Base-by-base conservation (phyloP, 2,329 filamentous ascomycete species). In the Parafenestella ontariensis region DNA sequence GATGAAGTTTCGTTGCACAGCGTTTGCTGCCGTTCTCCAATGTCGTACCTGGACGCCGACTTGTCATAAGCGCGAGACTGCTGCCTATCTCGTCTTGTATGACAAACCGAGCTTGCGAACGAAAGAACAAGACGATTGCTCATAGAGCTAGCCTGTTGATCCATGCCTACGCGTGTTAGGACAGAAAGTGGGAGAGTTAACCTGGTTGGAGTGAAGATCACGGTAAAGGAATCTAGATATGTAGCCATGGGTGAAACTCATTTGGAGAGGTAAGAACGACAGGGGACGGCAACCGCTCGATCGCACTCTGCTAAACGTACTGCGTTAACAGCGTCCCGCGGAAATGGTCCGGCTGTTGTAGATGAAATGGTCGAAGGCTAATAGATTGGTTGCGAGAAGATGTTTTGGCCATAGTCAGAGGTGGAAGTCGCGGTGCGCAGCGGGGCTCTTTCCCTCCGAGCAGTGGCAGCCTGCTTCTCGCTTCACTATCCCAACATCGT, bases 401-500 rank as follows among this genome's bases (percentile, higher is more conserved):
- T n/a, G n/a, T n/a, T n/a, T n/a, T n/a, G n/a, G n/a, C n/a, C 24
- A 26, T 26, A 9, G 24, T 5, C 13, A 31, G 26, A 31, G 29
- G 11, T 31, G 29, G 6, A 7, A 6, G 29, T 10, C 13, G 31
- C 31, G 13, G 42, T 46, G 9, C 28, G 42, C 33, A 29, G n/a
- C 8, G n/a, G 23, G 26, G 39, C 45, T 29, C 49, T 18, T 49
- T 23, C 50, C 36, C 17, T 15, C 21, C 24, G 23, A 42, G 26
- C 33, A 34, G n/a, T n/a, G 45, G 50, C 23, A 49, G 45, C 50
- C 24, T 34, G 17, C 33, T 8, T 49, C 33, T 80, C 31, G 57
- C 78, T 72, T 17, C 78, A 68, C 10, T 77, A 78, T 54, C 71
- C 15, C 13, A 29, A 44, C 34, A 33, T 28, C 29, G 18, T 36